Evolutionary conservation across 108 stramenopile species (phyloP), one percentile per base, ranked within the genome.

Genomic region (Pseudonitzschia pungens): DNA sequence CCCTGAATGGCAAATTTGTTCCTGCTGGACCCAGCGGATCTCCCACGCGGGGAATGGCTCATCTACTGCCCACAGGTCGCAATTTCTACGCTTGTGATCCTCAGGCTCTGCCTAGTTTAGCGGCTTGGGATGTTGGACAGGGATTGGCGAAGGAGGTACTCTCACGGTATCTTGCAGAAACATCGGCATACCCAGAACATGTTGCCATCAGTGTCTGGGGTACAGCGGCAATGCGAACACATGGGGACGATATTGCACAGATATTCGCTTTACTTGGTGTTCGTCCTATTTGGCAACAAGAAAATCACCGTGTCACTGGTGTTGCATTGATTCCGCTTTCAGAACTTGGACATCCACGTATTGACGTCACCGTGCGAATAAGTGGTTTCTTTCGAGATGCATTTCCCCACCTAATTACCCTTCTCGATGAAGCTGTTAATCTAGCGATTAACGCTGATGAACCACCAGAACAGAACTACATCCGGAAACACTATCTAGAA

Each of bases 341-440:
- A 6, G 60, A 62, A 40, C 60, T 62, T 40, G 15, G 4, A 4
- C 60, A 33, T 21, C 60, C 60, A n/a, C 60, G 60, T 33, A 62
- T 62, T 7, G 60, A 62, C 29, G 60, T 62, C 32, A 62, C 60
- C 33, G 41, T 62, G 36, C 60, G 60, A 12, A 62, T 62, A n/a
- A 62, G 60, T 33, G 60, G 60, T 62, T 62, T 62, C 36, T 62
- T 62, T 41, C 60, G 60, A 12, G 60, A 62, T 62, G 60, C 60
- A 12, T 62, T 62, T 18, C 60, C 60, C 29, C 60, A 62, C 31
- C 18, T 62, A 15, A 62, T 62, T 40, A 62, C 60, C 29, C 36
- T 62, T 15, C 60, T 62, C 1, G 60, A 62, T 20, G 60, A 62
- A 1, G 60, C 60, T 8, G 60, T 62, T 33, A 62, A 62, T 41